Conservation (phyloP, 345 rosid species). For the Euphorbia peplus region DNA sequence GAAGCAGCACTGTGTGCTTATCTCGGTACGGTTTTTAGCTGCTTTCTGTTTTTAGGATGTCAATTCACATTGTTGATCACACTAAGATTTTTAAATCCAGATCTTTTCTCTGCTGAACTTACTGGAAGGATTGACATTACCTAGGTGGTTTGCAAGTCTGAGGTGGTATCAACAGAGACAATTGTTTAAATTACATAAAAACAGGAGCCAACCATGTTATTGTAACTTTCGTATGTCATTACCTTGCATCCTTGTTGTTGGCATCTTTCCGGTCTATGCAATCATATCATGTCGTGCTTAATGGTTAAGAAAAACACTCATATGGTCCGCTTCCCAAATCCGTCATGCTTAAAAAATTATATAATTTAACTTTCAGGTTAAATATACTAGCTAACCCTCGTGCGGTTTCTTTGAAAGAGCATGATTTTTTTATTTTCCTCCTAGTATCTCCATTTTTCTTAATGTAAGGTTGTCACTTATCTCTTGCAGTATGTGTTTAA, state of each 20-base stretch:
- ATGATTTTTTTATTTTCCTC: neutral
- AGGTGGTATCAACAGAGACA: slow-evolving; percentile 77
- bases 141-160: slow-evolving; percentile 95
- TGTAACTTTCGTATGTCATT: slow-evolving; percentile 74
- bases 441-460: neutral
- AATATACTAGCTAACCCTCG: too few species aligned
- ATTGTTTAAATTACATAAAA: slow-evolving; percentile 63
- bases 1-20: slow-evolving; percentile 80
- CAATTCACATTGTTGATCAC: neutral
- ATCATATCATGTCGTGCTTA: neutral
- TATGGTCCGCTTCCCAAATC: neutral
- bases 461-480: neutral
- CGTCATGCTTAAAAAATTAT: too few species aligned
- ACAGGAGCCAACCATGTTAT: slow-evolving; percentile 97
- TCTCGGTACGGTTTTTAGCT: slow-evolving; percentile 52
- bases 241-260: slow-evolving; percentile 4
- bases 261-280: slow-evolving; percentile 3
- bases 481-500: slow-evolving; percentile 78
- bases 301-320: neutral
- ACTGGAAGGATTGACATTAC: slow-evolving; percentile 45
- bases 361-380: too few species aligned
- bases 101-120: slow-evolving; percentile 48
- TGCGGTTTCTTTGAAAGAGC: neutral
- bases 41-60: neutral
- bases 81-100: slow-evolving; percentile 22